Evolutionary conservation across 2,329 filamentous ascomycete species (phyloP).

Genomic region (Emergomyces pasteurianus): DNA sequence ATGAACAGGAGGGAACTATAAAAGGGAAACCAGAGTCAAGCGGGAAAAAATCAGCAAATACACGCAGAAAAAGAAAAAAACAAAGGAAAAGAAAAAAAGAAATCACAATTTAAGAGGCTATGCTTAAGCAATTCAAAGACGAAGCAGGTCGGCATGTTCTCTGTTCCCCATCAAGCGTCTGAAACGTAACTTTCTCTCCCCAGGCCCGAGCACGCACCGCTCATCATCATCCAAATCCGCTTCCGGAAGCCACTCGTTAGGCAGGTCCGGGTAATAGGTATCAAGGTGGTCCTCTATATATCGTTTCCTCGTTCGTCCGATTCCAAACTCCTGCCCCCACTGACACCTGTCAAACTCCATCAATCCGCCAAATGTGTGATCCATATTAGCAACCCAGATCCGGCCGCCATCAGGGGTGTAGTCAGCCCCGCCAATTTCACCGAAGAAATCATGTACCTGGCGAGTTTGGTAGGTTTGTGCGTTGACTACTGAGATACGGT

Average conservation of each 20-base stretch:
- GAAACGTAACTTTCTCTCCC: constrained; percentile 24
- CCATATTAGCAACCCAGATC: constrained; percentile 35
- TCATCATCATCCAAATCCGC: constrained; percentile 23
- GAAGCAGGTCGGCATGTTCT: constrained; percentile 4
- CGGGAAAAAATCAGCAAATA: not conserved
- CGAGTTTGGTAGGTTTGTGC: constrained; percentile 31
- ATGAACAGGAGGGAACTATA: not conserved
- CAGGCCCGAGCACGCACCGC: constrained; percentile 23
- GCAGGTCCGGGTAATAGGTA: constrained; percentile 18
- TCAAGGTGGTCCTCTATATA: constrained; percentile 12
- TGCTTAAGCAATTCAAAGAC: not conserved
- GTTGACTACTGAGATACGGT: constrained; percentile 34
- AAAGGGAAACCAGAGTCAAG: not conserved
- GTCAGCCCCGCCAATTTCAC: constrained; percentile 33
- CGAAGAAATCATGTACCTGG: constrained; percentile 36
- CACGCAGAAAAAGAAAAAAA: not conserved
- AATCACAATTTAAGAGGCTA: not conserved
- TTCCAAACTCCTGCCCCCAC: constrained; percentile 25
- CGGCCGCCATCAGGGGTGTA: constrained; percentile 29
- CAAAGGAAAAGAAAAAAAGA: not conserved
- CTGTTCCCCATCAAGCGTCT: constrained; percentile 19
- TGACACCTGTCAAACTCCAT: constrained; percentile 32
- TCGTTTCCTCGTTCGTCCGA: constrained; percentile 10
- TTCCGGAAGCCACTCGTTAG: constrained; percentile 29
- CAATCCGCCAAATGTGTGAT: constrained; percentile 32